Evolutionary conservation across 345 rosid genomes (phyloP), one percentile per base, ranked within the genome.

Genomic region (Eucalyptus decipiens): DNA sequence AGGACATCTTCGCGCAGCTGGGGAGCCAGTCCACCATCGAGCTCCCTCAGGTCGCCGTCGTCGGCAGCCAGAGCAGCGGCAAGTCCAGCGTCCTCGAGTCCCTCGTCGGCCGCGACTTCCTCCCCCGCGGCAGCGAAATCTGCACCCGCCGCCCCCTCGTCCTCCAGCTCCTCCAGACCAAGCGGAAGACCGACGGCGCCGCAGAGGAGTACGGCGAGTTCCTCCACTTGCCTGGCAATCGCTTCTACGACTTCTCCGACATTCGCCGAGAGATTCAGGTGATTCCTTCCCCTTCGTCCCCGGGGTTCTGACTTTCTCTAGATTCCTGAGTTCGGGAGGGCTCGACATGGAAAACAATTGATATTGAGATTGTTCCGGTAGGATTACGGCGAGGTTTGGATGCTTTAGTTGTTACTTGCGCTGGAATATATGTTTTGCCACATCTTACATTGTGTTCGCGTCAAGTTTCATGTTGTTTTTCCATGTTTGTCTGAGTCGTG

Each of bases 191-290:
- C 40, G 96, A 93, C 51, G 97, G 96, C 3, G 89, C 91, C 11
- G 99, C 94, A 4, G 99, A 97, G 23, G 99, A 97, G 93, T 98
- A 94, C 93, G 99, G 99, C 67, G 99, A 98, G 96, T 98, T 98
- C 87, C 94, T 94, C 54, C 99, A 98, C 92, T 90, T 96, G 67
- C 98, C 98, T 88, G 95, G 94, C 5, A 91, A 95, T 83, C 95
- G 97, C 88, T 96, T 98, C 92, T 92, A 91, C 85, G 99, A 98
- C 91, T 98, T 98, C 95, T 93, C 98, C 6, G 95, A 97, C 93
- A 96, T 98, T 93, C 97, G 99, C 80, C 94, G 96, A 47, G 99
- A 97, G 93, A 96, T 98, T 92, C 95, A 96, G 97, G 99, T 96
- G 43, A 76, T 76, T 72, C 47, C 47, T 13, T 43, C 30, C 62